phyloP scores from a whole-genome alignment of 2,329 filamentous ascomycete species.

The Amesomyces nigricolor region DNA sequence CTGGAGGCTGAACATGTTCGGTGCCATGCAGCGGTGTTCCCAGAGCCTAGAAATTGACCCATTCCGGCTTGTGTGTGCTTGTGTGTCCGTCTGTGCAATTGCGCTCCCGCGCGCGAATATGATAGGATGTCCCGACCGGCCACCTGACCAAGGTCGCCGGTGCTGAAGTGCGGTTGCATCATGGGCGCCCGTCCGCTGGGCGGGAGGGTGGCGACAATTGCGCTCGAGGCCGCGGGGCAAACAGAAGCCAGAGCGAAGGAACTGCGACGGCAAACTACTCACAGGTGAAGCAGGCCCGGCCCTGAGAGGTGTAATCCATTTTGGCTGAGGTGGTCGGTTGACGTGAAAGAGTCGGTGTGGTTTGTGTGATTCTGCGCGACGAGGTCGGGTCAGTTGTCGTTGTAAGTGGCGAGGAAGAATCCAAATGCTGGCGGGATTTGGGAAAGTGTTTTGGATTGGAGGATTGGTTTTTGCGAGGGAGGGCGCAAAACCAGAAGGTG shows the following conservation, averaged over 20 bases:
- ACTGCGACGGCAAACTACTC: constrained; percentile 36
- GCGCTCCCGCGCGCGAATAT: neutral
- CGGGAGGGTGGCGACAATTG: constrained; percentile 18
- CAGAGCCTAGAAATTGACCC: constrained; percentile 3
- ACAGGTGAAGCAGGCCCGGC: constrained; percentile 48
- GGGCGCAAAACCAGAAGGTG: constrained; percentile 22
- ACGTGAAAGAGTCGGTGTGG: constrained; percentile 11
- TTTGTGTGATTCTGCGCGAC: constrained; percentile 14
- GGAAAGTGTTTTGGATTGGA: constrained; percentile 25
- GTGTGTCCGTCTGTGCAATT: neutral
- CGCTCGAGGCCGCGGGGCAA: constrained; percentile 21
- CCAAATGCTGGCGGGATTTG: constrained; percentile 11
- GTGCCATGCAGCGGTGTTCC: constrained; percentile 6
- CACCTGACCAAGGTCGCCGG: constrained; percentile 8
- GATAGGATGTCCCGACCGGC: neutral
- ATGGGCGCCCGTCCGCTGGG: constrained; percentile 5
- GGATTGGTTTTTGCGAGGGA: constrained; percentile 20
- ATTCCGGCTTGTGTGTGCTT: neutral
- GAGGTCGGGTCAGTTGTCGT: constrained; percentile 22
- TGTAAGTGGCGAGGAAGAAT: constrained; percentile 15
- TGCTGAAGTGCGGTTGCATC: constrained; percentile 8
- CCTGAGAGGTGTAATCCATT: constrained; percentile 34
- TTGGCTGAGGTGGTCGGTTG: constrained; percentile 19
- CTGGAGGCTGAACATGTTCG: neutral
- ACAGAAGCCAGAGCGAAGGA: constrained; percentile 21